Base-by-base conservation (phyloP, 1,284 basidiomycete species). In the Fomitopsis schrenkii region DNA sequence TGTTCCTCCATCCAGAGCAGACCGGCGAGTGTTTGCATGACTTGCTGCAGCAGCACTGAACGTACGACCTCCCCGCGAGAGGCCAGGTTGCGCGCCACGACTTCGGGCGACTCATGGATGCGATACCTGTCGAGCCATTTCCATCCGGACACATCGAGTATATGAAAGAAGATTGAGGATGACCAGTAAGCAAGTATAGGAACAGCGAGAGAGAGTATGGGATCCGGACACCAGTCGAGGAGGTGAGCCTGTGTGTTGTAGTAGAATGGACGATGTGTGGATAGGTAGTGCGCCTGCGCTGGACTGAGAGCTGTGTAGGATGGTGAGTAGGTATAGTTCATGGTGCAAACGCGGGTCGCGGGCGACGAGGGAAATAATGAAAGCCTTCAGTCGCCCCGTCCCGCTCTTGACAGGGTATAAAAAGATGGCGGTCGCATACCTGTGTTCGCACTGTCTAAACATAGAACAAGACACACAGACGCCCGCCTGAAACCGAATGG, bases 111-210 rank as follows among this genome's bases (percentile, higher is more conserved):
- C 59, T 95, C 92, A 74, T 99, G 97, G 59, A 99, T 88, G 44
- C 95, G 84, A 74, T 93, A 91, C 62, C 83, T 85, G 68, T 97
- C 90, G 48, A 98, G 83, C 82, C 88, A 93, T 66, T 87, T 81
- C 78, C 91, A 87, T 57, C 84, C 80, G 22, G 85, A 85, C 19
- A 79, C 76, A 77, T 99, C 97, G 68, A 99, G 82, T 38, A 77
- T 68, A 72, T 95, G 88, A 79, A 97, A 99, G 72, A 92, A 75
- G 59, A 91, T 77, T 2, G 94, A 95, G 46, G 90, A 76, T 3
- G 76, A 67, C 97, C 97, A 99, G 80, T 99, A 98, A n/a, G 88
- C 85, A 61, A 91, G 61, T 62, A 98, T 71, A 2, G 96, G 96
- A 0, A 87, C 82, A 3, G 85, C 80, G 58, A 98, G 79, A 4